These are phyloP conservation scores for Hanseniaspora vineae DNA, from an alignment of 805 yeast species.

Conservation along the genomic window DNA sequence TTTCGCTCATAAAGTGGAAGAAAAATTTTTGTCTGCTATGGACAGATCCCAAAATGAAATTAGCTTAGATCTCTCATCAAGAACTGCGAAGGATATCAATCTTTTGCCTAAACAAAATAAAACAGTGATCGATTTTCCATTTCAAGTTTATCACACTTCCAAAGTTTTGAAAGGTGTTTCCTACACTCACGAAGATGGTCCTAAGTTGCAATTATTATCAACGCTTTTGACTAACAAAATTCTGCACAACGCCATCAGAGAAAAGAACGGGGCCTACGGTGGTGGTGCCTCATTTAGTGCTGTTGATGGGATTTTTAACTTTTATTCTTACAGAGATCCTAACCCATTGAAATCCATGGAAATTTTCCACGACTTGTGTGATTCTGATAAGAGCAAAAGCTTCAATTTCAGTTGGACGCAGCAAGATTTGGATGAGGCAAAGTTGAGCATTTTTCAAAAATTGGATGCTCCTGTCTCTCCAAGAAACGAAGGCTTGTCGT, in stretches of 20 bases:
- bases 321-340: slow-evolving; percentile 91
- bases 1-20: slow-evolving; percentile 2
- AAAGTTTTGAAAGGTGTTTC: slow-evolving; percentile 52
- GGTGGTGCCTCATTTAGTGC: slow-evolving; percentile 85
- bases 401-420: slow-evolving; percentile 33
- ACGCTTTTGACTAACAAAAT: slow-evolving; percentile 71
- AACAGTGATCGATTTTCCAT: slow-evolving; percentile 59
- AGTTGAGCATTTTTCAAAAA: slow-evolving; percentile 79
- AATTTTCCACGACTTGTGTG: slow-evolving; percentile 42
- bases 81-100: slow-evolving; percentile 1
- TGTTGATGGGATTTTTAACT: slow-evolving; percentile 64
- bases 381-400: slow-evolving; percentile 30
- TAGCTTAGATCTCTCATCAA: too few relatives aligned
- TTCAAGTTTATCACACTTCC: slow-evolving; percentile 79
- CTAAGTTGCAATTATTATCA: slow-evolving; percentile 70
- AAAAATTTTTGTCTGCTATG: background rate
- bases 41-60: background rate
- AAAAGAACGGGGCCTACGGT: slow-evolving; percentile 96
- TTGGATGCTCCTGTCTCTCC: slow-evolving; percentile 84
- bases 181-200: slow-evolving; percentile 63
- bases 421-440: slow-evolving; percentile 74
- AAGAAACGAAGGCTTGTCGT: slow-evolving; percentile 57
- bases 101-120: slow-evolving; percentile 18
- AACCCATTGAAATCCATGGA: slow-evolving; percentile 58
- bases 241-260: slow-evolving; percentile 81